Conservation (phyloP, 2,329 filamentous ascomycete species). For the Fusarium napiforme region DNA sequence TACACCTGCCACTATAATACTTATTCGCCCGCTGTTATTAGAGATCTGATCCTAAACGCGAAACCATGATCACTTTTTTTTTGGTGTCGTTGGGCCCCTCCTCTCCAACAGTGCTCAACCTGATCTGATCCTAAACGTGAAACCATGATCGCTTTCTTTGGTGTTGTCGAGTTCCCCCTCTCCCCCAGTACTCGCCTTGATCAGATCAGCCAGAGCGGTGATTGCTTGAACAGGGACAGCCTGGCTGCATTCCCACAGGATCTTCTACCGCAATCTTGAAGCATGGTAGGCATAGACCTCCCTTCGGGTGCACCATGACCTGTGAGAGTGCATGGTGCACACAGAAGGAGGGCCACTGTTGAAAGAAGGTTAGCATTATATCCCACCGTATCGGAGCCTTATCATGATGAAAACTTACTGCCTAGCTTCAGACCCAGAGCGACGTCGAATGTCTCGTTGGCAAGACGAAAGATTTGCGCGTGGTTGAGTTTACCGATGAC, state of each 20-base stretch:
- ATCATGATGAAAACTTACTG: background rate
- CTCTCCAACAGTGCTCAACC: too few relatives aligned
- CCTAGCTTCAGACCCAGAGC: background rate
- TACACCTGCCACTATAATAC: background rate
- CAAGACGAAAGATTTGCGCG: background rate
- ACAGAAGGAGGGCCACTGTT: background rate
- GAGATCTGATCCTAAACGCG: background rate
- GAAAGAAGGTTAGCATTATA: background rate
- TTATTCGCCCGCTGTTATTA: background rate
- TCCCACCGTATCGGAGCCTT: background rate
- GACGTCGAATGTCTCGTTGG: background rate
- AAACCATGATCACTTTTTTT: too few relatives aligned
- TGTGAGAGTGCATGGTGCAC: background rate
- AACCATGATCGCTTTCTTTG: background rate
- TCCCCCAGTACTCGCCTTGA: background rate
- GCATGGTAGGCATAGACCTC: background rate
- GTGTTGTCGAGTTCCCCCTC: background rate
- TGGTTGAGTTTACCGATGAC: background rate
- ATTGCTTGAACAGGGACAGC: background rate
- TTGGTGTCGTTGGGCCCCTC: too few relatives aligned
- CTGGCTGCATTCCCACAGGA: background rate
- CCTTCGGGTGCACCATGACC: background rate
- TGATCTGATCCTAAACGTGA: too few relatives aligned
- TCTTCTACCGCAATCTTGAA: background rate
- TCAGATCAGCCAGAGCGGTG: background rate